Percentiles rank a stretch among this genome's conserved stretches.
Conservation (phyloP, 306 rosid species). For the Malus orientalis region DNA sequence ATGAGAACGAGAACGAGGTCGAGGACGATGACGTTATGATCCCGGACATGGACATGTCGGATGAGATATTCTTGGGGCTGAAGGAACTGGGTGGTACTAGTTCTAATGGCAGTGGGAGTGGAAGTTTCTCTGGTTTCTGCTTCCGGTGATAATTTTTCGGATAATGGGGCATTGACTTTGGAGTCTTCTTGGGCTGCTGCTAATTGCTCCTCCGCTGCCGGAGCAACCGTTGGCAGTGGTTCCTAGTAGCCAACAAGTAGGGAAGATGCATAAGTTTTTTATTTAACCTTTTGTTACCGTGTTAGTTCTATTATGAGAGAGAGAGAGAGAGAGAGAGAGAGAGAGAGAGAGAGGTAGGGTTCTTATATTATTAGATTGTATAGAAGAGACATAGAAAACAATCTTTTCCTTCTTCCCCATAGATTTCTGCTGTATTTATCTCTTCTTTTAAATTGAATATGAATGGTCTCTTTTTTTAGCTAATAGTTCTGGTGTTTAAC, state of each 20-base stretch:
- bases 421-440: neutral
- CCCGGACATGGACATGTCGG: constrained; percentile 30
- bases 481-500: neutral
- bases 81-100: constrained; percentile 9
- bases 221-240: constrained; percentile 14
- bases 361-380: constrained; percentile 8
- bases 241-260: neutral
- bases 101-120: neutral
- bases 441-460: neutral
- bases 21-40: constrained; percentile 29
- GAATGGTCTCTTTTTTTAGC: neutral
- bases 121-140: neutral
- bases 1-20: neutral
- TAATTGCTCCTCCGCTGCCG: constrained; percentile 2
- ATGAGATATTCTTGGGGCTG: constrained; percentile 29
- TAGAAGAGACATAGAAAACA: neutral
- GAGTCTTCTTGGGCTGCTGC: constrained; percentile 14
- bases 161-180: neutral
- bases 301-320: neutral
- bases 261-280: neutral
- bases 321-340: neutral
- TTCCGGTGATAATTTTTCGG: constrained; percentile 3
- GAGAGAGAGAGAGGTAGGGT: neutral
- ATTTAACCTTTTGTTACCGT: neutral
- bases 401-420: constrained; percentile 5